phyloP scores from a whole-genome alignment of 2,329 filamentous ascomycete genomes.

The Exserohilum rostratum region DNA sequence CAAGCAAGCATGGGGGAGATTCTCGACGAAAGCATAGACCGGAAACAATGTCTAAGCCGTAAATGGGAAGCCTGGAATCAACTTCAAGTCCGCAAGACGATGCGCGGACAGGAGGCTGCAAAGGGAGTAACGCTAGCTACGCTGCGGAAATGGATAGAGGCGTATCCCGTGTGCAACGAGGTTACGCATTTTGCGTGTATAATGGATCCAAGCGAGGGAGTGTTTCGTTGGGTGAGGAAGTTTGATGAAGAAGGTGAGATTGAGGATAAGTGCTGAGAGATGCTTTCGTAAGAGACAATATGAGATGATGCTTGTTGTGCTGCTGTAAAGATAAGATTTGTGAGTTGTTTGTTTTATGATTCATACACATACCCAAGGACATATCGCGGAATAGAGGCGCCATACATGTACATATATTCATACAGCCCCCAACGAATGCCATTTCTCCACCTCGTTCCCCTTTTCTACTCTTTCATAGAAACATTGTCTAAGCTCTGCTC shows the following conservation, averaged over 20 bases:
- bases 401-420: slow-evolving; percentile 1
- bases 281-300: background rate
- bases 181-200: slow-evolving; percentile 64
- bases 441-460: too few species aligned
- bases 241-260: slow-evolving; percentile 22
- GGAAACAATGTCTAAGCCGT: slow-evolving; percentile 37
- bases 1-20: slow-evolving; percentile 33
- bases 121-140: slow-evolving; percentile 41
- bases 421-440: background rate
- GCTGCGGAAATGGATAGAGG: slow-evolving; percentile 57
- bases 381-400: background rate
- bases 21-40: slow-evolving; percentile 43
- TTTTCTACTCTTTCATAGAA: background rate
- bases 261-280: background rate
- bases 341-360: too few species aligned
- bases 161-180: slow-evolving; percentile 62
- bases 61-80: slow-evolving; percentile 31
- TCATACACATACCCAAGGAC: background rate
- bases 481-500: slow-evolving; percentile 14
- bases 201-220: slow-evolving; percentile 60
- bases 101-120: background rate
- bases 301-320: too few species aligned
- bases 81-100: slow-evolving; percentile 16
- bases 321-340: too few species aligned
- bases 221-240: slow-evolving; percentile 53